Base-by-base conservation (phyloP, 164 flowering plant species). In the Nymphaea thermarum region DNA sequence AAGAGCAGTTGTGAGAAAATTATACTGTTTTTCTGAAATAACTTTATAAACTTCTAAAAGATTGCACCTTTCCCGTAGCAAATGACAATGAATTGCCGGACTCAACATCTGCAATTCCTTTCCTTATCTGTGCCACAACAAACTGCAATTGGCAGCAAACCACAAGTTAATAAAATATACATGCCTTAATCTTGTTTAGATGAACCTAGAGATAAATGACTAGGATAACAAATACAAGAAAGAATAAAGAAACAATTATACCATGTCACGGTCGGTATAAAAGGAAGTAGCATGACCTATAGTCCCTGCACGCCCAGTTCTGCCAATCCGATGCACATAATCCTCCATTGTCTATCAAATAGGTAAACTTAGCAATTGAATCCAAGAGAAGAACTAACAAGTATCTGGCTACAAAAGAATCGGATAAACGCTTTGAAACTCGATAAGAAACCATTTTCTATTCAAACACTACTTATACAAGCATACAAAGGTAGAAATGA, bases 221-320 rank as follows among this genome's bases (percentile, higher is more conserved):
- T 8, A 55, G 16, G 16, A 62, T 4, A 66, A 51, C 18, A 43
- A 63, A 10, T 53, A 12, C 4, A 44, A 59, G 6, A 63, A 36
- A 6, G 70, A 25, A 43, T 2, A 53, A 10, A 42, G 44, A 64
- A 59, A 44, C 62, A 45, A 51, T 57, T 63, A 45, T 17, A 83
- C 90, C 87, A 79, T 71, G 74, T 86, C 90, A 63, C 85, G 85
- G 64, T 86, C 90, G 10, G 85, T 82, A 64, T 81, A 84, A 72
- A 84, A 82, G 60, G 87, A 84, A 66, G 90, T 84, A 70, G 90
- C 86, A 71, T 79, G 85, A 71, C 87, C 89, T 6, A 79, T 81
- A 68, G 89, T 81, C 71, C 90, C 90, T 67, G 87, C 87, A 72
- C 87, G 87, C 18, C 90, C 90, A 16, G 90, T 86, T 71, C 90